A percentile compares a stretch with the other conserved stretches of the same genome.
These are phyloP conservation scores for Withania somnifera DNA, from an alignment of 305 asterid species.

Conservation along the genomic window DNA sequence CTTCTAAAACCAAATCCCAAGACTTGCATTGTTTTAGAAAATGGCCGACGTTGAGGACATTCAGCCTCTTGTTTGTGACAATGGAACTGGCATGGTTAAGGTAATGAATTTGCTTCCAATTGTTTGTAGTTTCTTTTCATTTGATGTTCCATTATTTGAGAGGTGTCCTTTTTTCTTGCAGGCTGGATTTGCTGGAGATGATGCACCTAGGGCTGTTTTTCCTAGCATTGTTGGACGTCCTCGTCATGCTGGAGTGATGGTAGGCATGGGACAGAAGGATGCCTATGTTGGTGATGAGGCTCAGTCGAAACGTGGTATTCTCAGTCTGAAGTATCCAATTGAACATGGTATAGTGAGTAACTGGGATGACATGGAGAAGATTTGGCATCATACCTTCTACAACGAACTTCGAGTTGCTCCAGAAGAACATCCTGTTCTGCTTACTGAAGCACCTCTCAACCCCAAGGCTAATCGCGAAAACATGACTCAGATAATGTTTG, in stretches of 20 bases:
- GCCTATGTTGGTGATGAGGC: slow-evolving; percentile 22
- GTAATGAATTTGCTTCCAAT: background rate
- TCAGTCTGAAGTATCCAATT: slow-evolving; percentile 19
- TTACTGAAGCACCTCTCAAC: slow-evolving; percentile 19
- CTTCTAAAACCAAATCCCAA: too few relatives aligned
- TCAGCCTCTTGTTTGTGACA: slow-evolving; percentile 22
- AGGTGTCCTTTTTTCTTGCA: too few relatives aligned
- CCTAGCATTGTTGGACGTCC: slow-evolving; percentile 20
- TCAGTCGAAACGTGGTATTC: slow-evolving; percentile 19
- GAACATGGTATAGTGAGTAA: slow-evolving; percentile 21
- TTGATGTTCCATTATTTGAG: too few relatives aligned
- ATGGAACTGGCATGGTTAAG: slow-evolving; percentile 23
- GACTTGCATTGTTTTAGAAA: too few relatives aligned
- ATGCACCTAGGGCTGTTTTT: slow-evolving; percentile 23
- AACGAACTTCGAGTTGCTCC: slow-evolving; percentile 25
- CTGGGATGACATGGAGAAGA: slow-evolving; percentile 28
- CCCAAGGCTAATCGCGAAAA: slow-evolving; percentile 24
- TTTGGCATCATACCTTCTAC: slow-evolving; percentile 23
- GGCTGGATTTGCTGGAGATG: slow-evolving; percentile 29
- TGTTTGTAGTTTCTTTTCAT: too few relatives aligned
- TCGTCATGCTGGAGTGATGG: slow-evolving; percentile 22
- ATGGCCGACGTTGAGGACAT: slow-evolving; percentile 21
- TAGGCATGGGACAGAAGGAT: slow-evolving; percentile 22
- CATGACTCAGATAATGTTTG: slow-evolving; percentile 21
- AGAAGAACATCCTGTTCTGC: slow-evolving; percentile 18